Evolutionary conservation across 139 green algal genomes (phyloP).

Genomic region (Edaphochlamys debaryana): DNA sequence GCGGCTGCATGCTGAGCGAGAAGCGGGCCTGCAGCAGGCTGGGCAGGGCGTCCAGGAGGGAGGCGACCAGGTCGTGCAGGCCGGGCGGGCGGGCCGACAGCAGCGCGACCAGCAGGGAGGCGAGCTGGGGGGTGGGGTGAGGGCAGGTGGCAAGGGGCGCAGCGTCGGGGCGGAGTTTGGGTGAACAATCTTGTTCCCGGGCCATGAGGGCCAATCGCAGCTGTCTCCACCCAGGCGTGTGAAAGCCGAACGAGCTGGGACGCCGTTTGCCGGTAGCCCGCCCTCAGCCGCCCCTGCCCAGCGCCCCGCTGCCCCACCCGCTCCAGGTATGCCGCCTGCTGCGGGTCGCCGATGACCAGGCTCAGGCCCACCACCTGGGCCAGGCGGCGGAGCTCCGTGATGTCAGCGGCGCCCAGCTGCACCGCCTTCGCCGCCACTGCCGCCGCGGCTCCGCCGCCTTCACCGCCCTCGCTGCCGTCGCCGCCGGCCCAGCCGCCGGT

Average conservation of each 20-base stretch:
- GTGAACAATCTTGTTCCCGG: too few species aligned
- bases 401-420: not conserved
- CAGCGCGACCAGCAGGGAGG: not conserved
- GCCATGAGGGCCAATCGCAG: too few species aligned
- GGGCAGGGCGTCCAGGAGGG: conserved; percentile 2
- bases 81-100: not conserved
- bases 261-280: too few species aligned
- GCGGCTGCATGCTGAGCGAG: not conserved
- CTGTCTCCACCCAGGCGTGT: too few species aligned
- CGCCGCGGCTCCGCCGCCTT: too few species aligned
- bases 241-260: too few species aligned
- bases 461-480: too few species aligned
- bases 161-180: too few species aligned
- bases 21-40: not conserved
- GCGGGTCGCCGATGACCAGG: conserved; percentile 13
- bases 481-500: too few species aligned
- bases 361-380: conserved; percentile 11
- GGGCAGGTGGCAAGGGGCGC: not conserved
- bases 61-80: conserved; percentile 11
- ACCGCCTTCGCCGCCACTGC: not conserved
- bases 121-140: not conserved
- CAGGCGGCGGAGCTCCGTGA: conserved; percentile 20
- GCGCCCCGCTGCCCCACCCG: conserved; percentile 3
- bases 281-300: not conserved
- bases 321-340: conserved; percentile 6